Base-by-base conservation (phyloP, 495 filamentous ascomycete genomes). In the Clohesyomyces aquaticus region DNA sequence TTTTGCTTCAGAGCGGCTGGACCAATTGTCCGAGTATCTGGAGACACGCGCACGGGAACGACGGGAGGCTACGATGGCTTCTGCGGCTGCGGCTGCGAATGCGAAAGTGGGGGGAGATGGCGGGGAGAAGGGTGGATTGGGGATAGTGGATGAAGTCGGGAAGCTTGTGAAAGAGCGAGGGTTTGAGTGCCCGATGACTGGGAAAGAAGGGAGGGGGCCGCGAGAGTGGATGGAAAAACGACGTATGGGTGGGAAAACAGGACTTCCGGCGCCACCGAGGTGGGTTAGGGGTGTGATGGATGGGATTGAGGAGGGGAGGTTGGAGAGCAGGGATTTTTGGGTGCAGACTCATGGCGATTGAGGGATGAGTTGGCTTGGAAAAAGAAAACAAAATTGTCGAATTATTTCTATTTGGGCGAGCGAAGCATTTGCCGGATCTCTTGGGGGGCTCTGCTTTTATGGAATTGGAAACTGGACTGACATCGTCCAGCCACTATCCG, bases 221-320 rank as follows among this genome's bases (percentile, higher is more conserved):
- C 26, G 18, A 16, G 4, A 23, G 14, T 38, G 28, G 32, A 41
- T n/a, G 29, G 19, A 19, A 14, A 18, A 18, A 16, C 18, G 1
- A 32, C 1, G 29, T n/a, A 26, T 41, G 18, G 14, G 29, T 38
- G 32, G 43, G 47, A 52, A 28, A n/a, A 28, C 12, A n/a, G 25
- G 19, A 38, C 48, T 19, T 2, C 25, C 23, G 42, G 28, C 16
- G 23, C 60, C 60, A 16, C 60, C 60, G 60, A n/a, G 41, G 27
- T 63, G 60, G 60, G 60, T 63, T 29, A 50, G 18, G 50, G 38
- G 32, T 49, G 60, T 56, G 26, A n/a, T 56, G 9, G 21, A 63
- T 12, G 60, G 51, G 23, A 35, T 29, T 12, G 51, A 48, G 41
- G 60, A 63, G 60, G 51, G 60, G 41, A 55, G 50, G 42, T 19